Base-by-base conservation (phyloP, 2,329 filamentous ascomycete species). In the Aspergillus piperis region DNA sequence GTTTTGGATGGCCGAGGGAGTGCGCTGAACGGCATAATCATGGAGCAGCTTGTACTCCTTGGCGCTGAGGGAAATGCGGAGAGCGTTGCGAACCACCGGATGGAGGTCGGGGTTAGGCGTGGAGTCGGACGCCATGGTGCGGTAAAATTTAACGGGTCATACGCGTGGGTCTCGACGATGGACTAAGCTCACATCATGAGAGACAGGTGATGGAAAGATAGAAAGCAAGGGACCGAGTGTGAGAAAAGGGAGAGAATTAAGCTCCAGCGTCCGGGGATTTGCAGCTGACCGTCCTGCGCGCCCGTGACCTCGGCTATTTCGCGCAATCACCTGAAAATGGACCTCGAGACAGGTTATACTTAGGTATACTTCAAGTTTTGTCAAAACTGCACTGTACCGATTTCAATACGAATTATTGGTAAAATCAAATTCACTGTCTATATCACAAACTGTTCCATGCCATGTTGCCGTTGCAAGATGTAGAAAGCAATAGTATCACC, bases 1-100 rank as follows among this genome's bases (percentile, higher is more conserved):
- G 63, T 81, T 83, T 79, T 85, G 77, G 71, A 90, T 75, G 69
- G 83, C 76, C 79, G 81, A 77, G 36, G 74, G 73, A 5, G 90
- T 89, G 50, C 89, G 87, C 62, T 90, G 92, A 54, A 95, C 83
- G 56, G 96, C 84, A 72, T 93, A 92, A 71, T 89, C 88, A 76
- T 96, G 92, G 17, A 97, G 84, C 1, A 89, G 81, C 66, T 91
- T 88, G 77, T 97, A 97, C 75, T 97, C 93, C 75, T 89, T 87
- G 44, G 91, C 88, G 72, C 93, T 92, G 56, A 88, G 76, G 60
- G 90, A 95, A 77, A 96, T 93, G 66, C 92, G 89, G 61, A 97
- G 83, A 47, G 91, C 88, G 75, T 95, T 96, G 76, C 91, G 90
- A 59, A 96, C 83, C 64, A 96, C 83, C 5, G 90, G 89, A 66